A percentile compares a stretch with the other conserved stretches of the same genome.
phyloP scores from a whole-genome alignment of 495 filamentous ascomycete species.

The Penicillium bialowiezense region DNA sequence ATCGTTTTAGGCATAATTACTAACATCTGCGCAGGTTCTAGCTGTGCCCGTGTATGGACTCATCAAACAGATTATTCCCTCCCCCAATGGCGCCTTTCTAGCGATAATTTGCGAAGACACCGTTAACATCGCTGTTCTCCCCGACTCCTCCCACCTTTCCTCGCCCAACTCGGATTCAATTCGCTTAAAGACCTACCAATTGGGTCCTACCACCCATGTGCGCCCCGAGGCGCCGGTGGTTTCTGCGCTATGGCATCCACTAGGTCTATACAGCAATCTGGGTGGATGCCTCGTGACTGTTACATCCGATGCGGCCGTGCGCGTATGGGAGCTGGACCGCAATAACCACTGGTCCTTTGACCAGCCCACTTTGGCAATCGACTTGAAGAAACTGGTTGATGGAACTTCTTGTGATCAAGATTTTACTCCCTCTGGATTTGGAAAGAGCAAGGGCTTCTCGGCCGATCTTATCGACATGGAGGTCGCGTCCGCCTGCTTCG shows the following conservation, averaged over 20 bases:
- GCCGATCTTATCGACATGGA: conserved; percentile 85
- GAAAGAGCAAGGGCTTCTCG: conserved; percentile 75
- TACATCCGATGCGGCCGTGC: conserved; percentile 78
- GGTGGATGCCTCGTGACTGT: conserved; percentile 72
- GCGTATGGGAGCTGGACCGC: conserved; percentile 81
- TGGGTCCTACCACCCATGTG: conserved; percentile 86
- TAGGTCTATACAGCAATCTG: conserved; percentile 63
- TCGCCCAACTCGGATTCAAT: conserved; percentile 60
- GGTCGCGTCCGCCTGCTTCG: conserved; percentile 81
- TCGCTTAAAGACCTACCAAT: conserved; percentile 75
- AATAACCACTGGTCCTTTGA: conserved; percentile 82
- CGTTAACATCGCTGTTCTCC: conserved; percentile 74
- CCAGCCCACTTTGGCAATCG: conserved; percentile 73
- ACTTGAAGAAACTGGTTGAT: conserved; percentile 78
- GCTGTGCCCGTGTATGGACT: conserved; percentile 68
- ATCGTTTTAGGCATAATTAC: neutral
- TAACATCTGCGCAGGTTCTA: conserved; percentile 52
- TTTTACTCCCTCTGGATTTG: conserved; percentile 65
- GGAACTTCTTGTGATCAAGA: conserved; percentile 74
- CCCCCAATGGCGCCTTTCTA: conserved; percentile 72
- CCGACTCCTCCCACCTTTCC: conserved; percentile 69
- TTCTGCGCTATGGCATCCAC: conserved; percentile 82
- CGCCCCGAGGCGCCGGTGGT: conserved; percentile 73
- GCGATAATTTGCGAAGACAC: conserved; percentile 83
- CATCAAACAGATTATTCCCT: conserved; percentile 78